Conservation (phyloP, 192 early-diverging fungal species). For the Rhizophagus clarus region DNA sequence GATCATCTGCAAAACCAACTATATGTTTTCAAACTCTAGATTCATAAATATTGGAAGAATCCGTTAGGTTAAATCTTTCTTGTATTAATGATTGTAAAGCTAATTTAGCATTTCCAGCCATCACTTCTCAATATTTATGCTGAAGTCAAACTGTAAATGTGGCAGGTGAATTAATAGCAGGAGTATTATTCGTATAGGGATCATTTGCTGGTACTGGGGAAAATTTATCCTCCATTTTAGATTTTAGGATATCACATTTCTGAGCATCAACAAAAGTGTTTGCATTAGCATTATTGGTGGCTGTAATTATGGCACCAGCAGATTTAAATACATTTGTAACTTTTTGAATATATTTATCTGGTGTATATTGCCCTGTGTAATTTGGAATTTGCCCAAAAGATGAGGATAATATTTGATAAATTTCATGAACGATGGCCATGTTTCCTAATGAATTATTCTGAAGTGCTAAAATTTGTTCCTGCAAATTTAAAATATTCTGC, state of each 20-base stretch:
- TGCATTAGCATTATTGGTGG: not conserved
- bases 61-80: too few species aligned
- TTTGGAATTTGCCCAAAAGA: not conserved
- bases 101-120: too few species aligned
- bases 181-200: not conserved
- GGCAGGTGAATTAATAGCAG: not conserved
- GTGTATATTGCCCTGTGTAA: not conserved
- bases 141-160: not conserved
- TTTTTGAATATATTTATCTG: slow-evolving; percentile 5
- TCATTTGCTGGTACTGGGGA: slow-evolving; percentile 3
- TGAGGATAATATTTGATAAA: not conserved
- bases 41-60: too few species aligned
- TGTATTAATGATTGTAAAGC: too few species aligned
- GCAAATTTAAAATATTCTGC: too few species aligned
- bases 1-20: not conserved
- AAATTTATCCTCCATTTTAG: not conserved
- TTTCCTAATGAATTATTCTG: not conserved
- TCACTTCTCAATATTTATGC: not conserved
- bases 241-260: slow-evolving; percentile 8
- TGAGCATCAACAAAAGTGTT: not conserved
- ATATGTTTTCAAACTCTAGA: not conserved
- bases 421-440: not conserved
- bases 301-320: not conserved
- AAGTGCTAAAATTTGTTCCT: too few species aligned
- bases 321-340: not conserved